phyloP scores from a whole-genome alignment of 805 yeast species.

The Candida sithepensis region DNA sequence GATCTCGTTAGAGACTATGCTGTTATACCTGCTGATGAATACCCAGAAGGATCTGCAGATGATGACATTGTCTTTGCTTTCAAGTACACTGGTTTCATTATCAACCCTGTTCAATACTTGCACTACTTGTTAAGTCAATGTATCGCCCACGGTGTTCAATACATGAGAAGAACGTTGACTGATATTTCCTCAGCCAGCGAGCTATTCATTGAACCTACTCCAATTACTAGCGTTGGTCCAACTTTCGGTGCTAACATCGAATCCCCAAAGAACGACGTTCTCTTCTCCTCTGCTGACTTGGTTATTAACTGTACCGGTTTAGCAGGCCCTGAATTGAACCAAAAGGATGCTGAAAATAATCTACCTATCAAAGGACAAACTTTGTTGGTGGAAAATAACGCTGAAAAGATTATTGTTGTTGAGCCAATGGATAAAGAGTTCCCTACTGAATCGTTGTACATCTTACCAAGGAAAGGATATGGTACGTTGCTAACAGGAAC shows the following conservation, averaged over 20 bases:
- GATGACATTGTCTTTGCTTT: slow-evolving; percentile 41
- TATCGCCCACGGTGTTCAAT: slow-evolving; percentile 42
- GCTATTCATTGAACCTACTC: slow-evolving; percentile 12
- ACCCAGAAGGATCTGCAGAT: slow-evolving; percentile 26
- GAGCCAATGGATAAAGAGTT: slow-evolving; percentile 28
- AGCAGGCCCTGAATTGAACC: slow-evolving; percentile 40
- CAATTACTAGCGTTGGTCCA: slow-evolving; percentile 13
- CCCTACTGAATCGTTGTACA: slow-evolving; percentile 48
- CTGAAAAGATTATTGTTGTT: slow-evolving; percentile 32
- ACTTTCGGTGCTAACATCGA: slow-evolving; percentile 14
- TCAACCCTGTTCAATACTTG: slow-evolving; percentile 55
- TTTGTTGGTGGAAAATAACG: slow-evolving; percentile 45
- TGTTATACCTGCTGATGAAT: slow-evolving; percentile 27
- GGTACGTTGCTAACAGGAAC: slow-evolving; percentile 61
- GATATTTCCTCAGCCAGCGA: slow-evolving; percentile 33
- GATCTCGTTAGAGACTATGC: slow-evolving; percentile 34
- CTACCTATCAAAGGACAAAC: slow-evolving; percentile 59
- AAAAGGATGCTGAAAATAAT: slow-evolving; percentile 39
- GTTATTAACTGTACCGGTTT: slow-evolving; percentile 58
- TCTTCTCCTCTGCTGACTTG: slow-evolving; percentile 33
- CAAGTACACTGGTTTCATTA: slow-evolving; percentile 57
- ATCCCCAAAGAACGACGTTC: slow-evolving; percentile 7
- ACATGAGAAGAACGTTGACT: slow-evolving; percentile 39
- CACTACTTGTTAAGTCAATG: slow-evolving; percentile 46
- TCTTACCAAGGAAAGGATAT: slow-evolving; percentile 66